Evolutionary conservation across 441 rosid genomes (phyloP), one percentile per base, ranked within the genome.

Genomic region (Populus hybrid): DNA sequence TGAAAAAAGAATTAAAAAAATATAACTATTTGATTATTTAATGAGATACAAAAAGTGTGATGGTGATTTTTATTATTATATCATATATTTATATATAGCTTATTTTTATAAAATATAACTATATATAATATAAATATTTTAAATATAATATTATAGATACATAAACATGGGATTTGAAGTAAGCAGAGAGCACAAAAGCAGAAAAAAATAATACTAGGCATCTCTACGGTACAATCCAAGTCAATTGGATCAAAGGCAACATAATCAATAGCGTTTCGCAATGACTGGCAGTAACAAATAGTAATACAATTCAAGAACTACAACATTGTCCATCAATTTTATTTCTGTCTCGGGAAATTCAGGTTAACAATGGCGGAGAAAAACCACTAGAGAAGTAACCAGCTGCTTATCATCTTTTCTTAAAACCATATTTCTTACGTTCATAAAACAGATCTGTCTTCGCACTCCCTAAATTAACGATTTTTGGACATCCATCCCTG

Each of bases 401-500:
- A 24, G 2, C 26, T 36, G 20, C 20, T 32, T 18, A 79, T 86
- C 85, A 88, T 74, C 90, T 76, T 80, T 91, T 92, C 82, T 92
- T 91, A 79, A 92, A 94, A 35, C 97, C 96, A 72, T 92, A 92
- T 78, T 90, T 92, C 87, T 92, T 92, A 24, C 92, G 90, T 69
- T 92, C 96, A 0, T 91, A 94, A 84, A 92, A 91, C 10, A 94
- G 80, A 82, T 92, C 96, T 0, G 96, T 91, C 83, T 94, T 94
- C 0, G 97, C 96, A 75, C 97, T 92, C n/a, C 97, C 95, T n/a
- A 92, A 84, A 83, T 89, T 90, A 34, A 94, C 94, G 71, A 94
- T 94, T 83, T 94, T 94, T 0, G 94, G 97, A 38, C 97, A 92
- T 28, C 97, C 98, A 88, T 92, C 96, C 73, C 97, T 86, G 75